These are phyloP conservation scores for Saccharomycopsis fodiens DNA, from an alignment of 805 yeast species.

Conservation along the genomic window DNA sequence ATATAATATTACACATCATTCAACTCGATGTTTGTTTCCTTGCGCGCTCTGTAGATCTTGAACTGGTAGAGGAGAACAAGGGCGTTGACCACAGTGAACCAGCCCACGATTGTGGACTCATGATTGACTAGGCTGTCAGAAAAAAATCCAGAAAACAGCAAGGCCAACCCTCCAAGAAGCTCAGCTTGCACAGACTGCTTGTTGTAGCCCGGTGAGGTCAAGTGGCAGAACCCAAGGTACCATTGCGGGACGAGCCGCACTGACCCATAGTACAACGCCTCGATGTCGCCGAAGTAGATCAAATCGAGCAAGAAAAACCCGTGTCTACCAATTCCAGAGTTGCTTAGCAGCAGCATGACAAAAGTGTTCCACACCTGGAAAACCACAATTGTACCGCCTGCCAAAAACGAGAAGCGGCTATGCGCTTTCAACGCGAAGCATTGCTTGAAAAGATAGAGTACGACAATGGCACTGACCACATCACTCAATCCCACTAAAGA, in stretches of 20 bases:
- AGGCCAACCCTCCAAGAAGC: neutral
- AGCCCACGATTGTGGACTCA: neutral
- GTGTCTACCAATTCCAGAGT: neutral
- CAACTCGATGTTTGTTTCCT: neutral
- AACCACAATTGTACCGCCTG: neutral
- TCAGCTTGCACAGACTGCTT: neutral
- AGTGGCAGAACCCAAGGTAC: neutral
- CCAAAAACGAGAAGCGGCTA: neutral
- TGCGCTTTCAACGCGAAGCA: neutral
- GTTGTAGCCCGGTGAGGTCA: neutral
- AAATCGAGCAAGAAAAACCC: constrained; percentile 7
- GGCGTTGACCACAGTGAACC: neutral
- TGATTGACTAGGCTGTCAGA: neutral
- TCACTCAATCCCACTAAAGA: neutral
- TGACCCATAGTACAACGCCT: neutral
- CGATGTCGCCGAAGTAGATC: constrained; percentile 3
- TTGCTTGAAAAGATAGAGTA: neutral
- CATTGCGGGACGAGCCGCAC: constrained; percentile 7
- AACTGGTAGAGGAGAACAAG: neutral
- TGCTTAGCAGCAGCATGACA: neutral
- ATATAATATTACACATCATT: neutral
- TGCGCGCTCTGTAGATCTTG: neutral
- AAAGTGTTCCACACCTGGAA: neutral
- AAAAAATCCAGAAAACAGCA: neutral
- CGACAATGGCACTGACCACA: neutral